Percentiles rank a stretch among this genome's conserved stretches.
Conservation (phyloP, 2,329 filamentous ascomycete species). For the Pseudogymnoascus sp. region DNA sequence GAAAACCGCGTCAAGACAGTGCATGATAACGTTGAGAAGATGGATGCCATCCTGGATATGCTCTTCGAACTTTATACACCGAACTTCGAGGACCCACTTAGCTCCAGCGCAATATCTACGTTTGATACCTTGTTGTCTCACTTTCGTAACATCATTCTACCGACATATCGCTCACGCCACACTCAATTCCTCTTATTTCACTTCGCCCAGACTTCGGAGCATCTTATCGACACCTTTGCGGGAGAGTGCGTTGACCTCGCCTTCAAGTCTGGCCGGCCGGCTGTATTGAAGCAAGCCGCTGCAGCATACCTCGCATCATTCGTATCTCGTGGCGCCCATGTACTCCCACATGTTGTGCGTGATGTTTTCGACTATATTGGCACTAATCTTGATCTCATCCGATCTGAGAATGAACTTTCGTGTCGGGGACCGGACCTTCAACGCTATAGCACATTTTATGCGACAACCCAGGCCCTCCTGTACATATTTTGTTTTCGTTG, state of each 20-base stretch:
- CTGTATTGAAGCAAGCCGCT: constrained; percentile 71
- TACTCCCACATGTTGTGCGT: constrained; percentile 67
- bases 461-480: constrained; percentile 58
- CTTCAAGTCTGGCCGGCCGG: constrained; percentile 54
- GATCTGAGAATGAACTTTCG: constrained; percentile 59
- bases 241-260: constrained; percentile 66
- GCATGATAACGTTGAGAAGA: constrained; percentile 77
- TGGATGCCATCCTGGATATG: constrained; percentile 82
- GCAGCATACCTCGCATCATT: constrained; percentile 92
- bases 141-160: constrained; percentile 80
- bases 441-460: constrained; percentile 61
- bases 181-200: constrained; percentile 95
- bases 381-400: constrained; percentile 66
- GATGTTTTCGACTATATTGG: constrained; percentile 75
- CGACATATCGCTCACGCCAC: constrained; percentile 84
- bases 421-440: constrained; percentile 76
- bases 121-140: constrained; percentile 76
- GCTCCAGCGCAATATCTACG: constrained; percentile 59
- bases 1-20: constrained; percentile 59
- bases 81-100: constrained; percentile 60
- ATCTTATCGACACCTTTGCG: constrained; percentile 74
- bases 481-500: constrained; percentile 92
- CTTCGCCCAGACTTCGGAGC: constrained; percentile 75
- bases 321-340: constrained; percentile 78
- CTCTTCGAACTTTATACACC: constrained; percentile 78